These are phyloP conservation scores for Melampsora americana DNA, from an alignment of 1,284 basidiomycete species.

Conservation along the genomic window DNA sequence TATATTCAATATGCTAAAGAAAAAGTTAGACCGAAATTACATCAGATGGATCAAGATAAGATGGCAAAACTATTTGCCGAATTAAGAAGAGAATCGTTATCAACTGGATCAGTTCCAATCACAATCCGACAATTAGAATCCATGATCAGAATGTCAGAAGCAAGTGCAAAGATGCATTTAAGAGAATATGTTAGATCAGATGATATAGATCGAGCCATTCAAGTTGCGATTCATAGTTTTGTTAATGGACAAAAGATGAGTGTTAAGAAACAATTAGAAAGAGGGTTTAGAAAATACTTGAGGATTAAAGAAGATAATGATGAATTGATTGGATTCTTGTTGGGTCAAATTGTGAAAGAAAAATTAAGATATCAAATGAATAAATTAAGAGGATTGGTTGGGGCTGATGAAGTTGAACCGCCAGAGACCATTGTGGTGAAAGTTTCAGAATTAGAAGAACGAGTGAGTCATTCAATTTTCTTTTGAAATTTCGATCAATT, in stretches of 20 bases:
- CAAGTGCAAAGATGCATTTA: constrained; percentile 96
- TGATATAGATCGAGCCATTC: constrained; percentile 95
- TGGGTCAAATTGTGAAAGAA: constrained; percentile 92
- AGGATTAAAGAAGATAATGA: constrained; percentile 89
- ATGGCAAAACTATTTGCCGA: constrained; percentile 93
- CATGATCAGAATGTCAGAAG: constrained; percentile 99
- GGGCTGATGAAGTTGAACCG: constrained; percentile 56
- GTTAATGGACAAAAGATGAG: constrained; percentile 96
- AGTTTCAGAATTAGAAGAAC: constrained; percentile 72
- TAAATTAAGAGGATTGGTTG: constrained; percentile 68
- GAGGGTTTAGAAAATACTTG: constrained; percentile 93
- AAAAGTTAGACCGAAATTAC: constrained; percentile 83
- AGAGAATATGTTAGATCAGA: constrained; percentile 92
- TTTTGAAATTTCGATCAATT: not conserved
- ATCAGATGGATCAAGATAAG: constrained; percentile 93
- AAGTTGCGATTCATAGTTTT: constrained; percentile 89
- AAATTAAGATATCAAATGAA: constrained; percentile 78
- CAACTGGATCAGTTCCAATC: constrained; percentile 95
- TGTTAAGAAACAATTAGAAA: constrained; percentile 93
- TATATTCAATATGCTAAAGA: constrained; percentile 99
- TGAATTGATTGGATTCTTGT: constrained; percentile 87
- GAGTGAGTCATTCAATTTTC: constrained; percentile 59
- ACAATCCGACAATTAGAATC: constrained; percentile 96
- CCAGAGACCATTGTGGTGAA: constrained; percentile 64
- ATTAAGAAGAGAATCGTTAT: constrained; percentile 87